Evolutionary conservation across 1,284 basidiomycete species (phyloP).

Genomic region (Sanghuangporus weigelae): DNA sequence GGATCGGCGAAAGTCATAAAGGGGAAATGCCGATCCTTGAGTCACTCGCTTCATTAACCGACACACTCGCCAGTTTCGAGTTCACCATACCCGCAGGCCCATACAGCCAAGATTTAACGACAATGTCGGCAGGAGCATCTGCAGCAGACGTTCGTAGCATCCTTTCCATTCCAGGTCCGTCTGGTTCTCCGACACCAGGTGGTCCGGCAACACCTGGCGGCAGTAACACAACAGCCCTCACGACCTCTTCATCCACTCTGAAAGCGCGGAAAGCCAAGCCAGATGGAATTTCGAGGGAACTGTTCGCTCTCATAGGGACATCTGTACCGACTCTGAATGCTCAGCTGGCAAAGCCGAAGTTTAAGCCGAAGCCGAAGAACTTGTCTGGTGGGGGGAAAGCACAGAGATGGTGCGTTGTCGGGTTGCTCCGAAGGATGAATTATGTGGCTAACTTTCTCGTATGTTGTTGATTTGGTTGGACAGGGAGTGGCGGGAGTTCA

Average conservation of each 20-base stretch:
- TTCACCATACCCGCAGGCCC: neutral
- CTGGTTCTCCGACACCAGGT: constrained; percentile 22
- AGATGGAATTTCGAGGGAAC: constrained; percentile 89
- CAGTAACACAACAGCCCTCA: constrained; percentile 25
- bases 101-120: neutral
- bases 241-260: constrained; percentile 40
- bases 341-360: constrained; percentile 72
- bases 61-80: neutral
- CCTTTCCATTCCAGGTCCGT: constrained; percentile 54
- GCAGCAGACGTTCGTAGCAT: constrained; percentile 81
- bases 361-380: constrained; percentile 79
- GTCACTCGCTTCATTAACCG: neutral
- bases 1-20: neutral
- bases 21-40: neutral
- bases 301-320: constrained; percentile 91
- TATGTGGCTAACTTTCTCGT: neutral
- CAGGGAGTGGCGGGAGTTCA: constrained; percentile 76
- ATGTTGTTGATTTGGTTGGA: neutral
- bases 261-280: constrained; percentile 51
- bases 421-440: neutral
- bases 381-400: constrained; percentile 54
- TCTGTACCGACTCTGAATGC: constrained; percentile 80
- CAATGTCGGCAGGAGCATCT: constrained; percentile 33
- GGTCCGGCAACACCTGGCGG: neutral
- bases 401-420: constrained; percentile 48